phyloP scores from a whole-genome alignment of 805 yeast genomes.

The Brettanomyces naardenensis region DNA sequence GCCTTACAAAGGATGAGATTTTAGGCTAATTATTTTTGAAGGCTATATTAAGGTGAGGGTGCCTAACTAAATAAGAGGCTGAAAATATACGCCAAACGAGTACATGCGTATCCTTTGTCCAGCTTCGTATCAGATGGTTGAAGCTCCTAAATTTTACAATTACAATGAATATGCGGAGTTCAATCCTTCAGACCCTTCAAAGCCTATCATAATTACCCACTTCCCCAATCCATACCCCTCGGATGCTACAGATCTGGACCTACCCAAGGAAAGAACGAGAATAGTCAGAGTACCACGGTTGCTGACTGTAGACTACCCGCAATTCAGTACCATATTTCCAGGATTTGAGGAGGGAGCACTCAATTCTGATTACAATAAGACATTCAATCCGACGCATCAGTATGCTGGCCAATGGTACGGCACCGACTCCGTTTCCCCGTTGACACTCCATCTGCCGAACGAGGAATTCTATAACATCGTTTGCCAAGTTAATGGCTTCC shows the following conservation, averaged over 20 bases:
- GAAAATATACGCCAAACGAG: too few relatives aligned
- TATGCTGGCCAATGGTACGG: constrained; percentile 42
- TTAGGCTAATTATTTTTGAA: too few relatives aligned
- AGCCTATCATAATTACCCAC: constrained; percentile 47
- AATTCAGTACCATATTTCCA: constrained; percentile 46
- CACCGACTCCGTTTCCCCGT: constrained; percentile 43
- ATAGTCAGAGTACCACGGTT: constrained; percentile 60
- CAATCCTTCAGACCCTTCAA: constrained; percentile 25
- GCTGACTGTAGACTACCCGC: constrained; percentile 38
- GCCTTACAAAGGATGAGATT: too few relatives aligned
- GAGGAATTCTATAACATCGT: constrained; percentile 37
- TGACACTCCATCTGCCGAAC: constrained; percentile 28
- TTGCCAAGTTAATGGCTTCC: constrained; percentile 31
- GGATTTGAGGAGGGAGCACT: constrained; percentile 61
- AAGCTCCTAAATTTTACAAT: constrained; percentile 41
- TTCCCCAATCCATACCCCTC: constrained; percentile 42
- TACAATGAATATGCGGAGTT: constrained; percentile 47
- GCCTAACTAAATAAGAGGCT: too few relatives aligned
- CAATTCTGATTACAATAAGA: constrained; percentile 4
- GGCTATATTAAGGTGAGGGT: too few relatives aligned
- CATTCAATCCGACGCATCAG: constrained; percentile 31
- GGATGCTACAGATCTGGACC: constrained; percentile 12
- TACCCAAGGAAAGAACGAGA: constrained; percentile 27
- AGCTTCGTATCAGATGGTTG: too few relatives aligned
- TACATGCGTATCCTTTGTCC: too few relatives aligned